Conservation (phyloP, 305 asterid genomes). For the Fraxinus greggii region DNA sequence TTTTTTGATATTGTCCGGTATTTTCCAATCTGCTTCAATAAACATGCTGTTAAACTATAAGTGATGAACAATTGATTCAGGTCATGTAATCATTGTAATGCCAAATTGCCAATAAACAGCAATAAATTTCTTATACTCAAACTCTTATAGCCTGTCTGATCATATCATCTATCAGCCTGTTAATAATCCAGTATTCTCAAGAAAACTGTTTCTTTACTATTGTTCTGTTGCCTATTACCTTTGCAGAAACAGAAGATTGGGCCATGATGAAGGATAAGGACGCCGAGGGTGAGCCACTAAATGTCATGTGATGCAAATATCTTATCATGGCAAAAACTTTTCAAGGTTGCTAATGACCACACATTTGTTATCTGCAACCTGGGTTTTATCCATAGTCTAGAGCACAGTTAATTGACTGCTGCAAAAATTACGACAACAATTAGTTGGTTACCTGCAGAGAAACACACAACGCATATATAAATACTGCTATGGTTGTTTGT, state of each 20-base stretch:
- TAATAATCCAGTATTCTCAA: not conserved
- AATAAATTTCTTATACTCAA: not conserved
- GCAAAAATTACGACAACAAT: not conserved
- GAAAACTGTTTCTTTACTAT: not conserved
- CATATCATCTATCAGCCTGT: not conserved
- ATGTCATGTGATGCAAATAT: conserved; percentile 41
- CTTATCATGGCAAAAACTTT: not conserved
- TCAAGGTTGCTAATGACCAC: conserved; percentile 13
- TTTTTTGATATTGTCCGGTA: not conserved
- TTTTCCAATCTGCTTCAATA: not conserved
- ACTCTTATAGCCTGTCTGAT: not conserved
- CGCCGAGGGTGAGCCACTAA: conserved; percentile 53
- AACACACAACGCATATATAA: conserved; percentile 5
- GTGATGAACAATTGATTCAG: not conserved
- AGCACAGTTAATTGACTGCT: conserved; percentile 24
- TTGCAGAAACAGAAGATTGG: conserved; percentile 81
- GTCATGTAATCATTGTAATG: too few species aligned
- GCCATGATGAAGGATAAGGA: conserved; percentile 55
- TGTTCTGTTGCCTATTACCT: conserved; percentile 2
- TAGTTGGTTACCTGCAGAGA: conserved; percentile 17
- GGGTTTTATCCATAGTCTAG: conserved; percentile 37
- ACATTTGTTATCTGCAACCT: conserved; percentile 26
- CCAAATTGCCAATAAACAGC: not conserved
- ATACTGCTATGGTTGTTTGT: conserved; percentile 12
- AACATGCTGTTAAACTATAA: not conserved